phyloP scores from a whole-genome alignment of 129 eudicot genomes.

The Oenanthe sinensis region DNA sequence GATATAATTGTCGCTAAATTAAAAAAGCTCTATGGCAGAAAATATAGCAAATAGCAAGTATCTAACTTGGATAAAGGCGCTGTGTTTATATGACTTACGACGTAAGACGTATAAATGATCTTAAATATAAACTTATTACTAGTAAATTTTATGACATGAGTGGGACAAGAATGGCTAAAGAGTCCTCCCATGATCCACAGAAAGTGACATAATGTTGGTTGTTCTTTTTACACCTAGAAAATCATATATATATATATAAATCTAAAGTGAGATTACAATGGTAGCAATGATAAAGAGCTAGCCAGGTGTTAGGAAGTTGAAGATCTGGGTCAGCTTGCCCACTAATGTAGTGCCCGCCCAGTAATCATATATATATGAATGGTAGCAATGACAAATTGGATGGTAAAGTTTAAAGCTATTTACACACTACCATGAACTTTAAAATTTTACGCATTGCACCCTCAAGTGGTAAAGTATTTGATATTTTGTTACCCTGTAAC shows the following conservation, averaged over 20 bases:
- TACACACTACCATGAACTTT: neutral
- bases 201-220: neutral
- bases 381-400: neutral
- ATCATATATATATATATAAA: too few species aligned
- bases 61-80: neutral
- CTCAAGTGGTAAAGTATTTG: neutral
- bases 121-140: constrained; percentile 14
- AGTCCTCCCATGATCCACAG: neutral
- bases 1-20: neutral
- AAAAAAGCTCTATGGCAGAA: too few species aligned
- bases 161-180: neutral
- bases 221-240: neutral
- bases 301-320: neutral
- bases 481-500: neutral
- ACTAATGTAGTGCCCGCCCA: neutral
- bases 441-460: neutral
- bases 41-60: neutral
- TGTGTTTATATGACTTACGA: too few species aligned
- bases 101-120: neutral
- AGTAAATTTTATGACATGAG: neutral
- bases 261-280: neutral
- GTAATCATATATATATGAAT: neutral
- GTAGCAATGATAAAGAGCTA: neutral
- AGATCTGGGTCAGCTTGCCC: neutral
- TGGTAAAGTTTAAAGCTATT: neutral